Evolutionary conservation across 2,329 filamentous ascomycete genomes (phyloP), one percentile per base, ranked within the genome.

Genomic region (Shiraia sp.): DNA sequence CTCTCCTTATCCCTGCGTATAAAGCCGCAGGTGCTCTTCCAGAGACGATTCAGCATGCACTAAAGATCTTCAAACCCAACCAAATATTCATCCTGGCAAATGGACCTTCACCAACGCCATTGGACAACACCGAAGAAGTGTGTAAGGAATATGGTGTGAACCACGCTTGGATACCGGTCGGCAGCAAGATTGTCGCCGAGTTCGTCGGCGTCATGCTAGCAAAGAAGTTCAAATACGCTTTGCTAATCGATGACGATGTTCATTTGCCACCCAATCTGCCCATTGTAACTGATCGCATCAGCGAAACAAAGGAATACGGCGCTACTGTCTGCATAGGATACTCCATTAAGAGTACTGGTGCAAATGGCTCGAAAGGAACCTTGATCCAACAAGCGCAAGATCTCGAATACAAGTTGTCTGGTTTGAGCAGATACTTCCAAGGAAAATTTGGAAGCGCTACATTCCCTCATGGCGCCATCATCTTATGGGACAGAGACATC

Each of bases 361-460:
- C 38, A 49, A 56, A 22, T 15, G 28, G 37, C 6, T 51, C 38
- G 51, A 56, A 22, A 12, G 28, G 37, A 6, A 71, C 67, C 5
- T 67, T 58, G 38, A 72, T 70, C 19, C 72, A 74, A 36, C 74
- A 75, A 30, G 75, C 75, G 0, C 76, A 79, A 43, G 75, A 79
- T 53, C 57, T 78, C n/a, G 76, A 79, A 47, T 79, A 79, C 56
- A 78, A 78, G 48, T 62, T 78, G 37, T 72, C 71, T 10, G 76
- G 76, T 4, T 59, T 79, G 2, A 70, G 73, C 36, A 68, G 74
- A 19, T 63, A 66, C 17, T 72, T 77, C 31, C 70, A 71, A 4
- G 75, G 74, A 8, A 70, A 64, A 29, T 45, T 75, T 23, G 75
- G 76, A 15, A 74, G 70, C 36, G 72, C 75, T 1, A 77, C 73